Evolutionary conservation across 805 yeast genomes (phyloP).

Genomic region (Ogataea paradorogensis): DNA sequence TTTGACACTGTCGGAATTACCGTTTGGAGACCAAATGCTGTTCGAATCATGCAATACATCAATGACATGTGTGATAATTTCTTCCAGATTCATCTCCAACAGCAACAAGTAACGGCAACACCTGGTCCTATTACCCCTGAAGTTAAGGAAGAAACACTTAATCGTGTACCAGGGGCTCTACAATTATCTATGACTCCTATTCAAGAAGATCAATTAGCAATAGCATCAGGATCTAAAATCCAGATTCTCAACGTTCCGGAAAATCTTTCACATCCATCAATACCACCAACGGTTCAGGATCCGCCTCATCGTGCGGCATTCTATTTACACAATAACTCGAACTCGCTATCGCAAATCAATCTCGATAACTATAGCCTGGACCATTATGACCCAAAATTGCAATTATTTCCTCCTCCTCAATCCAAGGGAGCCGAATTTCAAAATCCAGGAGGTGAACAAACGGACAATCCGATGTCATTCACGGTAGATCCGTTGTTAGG

Average conservation of each 20-base stretch:
- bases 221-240: slow-evolving; percentile 12
- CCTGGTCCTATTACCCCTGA: not conserved
- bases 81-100: slow-evolving; percentile 22
- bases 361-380: slow-evolving; percentile 24
- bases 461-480: slow-evolving; percentile 12
- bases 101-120: slow-evolving; percentile 1
- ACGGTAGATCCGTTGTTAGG: slow-evolving; percentile 39
- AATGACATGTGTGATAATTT: slow-evolving; percentile 33
- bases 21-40: slow-evolving; percentile 31
- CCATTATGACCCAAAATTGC: slow-evolving; percentile 23
- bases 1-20: slow-evolving; percentile 27
- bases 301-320: slow-evolving; percentile 4
- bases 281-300: not conserved
- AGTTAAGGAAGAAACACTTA: not conserved
- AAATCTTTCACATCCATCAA: slow-evolving; percentile 2
- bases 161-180: slow-evolving; percentile 3
- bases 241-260: slow-evolving; percentile 25
- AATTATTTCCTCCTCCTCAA: slow-evolving; percentile 22
- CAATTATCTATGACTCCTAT: slow-evolving; percentile 15
- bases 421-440: slow-evolving; percentile 6
- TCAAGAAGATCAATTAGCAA: slow-evolving; percentile 7
- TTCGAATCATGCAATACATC: slow-evolving; percentile 31
- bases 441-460: slow-evolving; percentile 4
- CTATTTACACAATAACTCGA: slow-evolving; percentile 8
- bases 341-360: slow-evolving; percentile 22